Base-by-base conservation (phyloP, 257 asterid genomes). In the Capsicum chinense region DNA sequence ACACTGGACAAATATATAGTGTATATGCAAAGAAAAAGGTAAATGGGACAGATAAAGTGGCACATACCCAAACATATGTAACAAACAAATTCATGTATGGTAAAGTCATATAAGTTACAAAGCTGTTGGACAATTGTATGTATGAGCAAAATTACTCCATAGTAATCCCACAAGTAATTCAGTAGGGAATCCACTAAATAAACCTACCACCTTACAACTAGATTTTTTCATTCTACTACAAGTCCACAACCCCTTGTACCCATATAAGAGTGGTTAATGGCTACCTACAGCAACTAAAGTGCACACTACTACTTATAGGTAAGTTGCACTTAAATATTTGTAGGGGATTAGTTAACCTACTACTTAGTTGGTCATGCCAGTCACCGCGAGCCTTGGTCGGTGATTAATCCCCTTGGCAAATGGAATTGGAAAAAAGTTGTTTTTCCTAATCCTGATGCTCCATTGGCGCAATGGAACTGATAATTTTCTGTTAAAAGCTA, bases 71-170 rank as follows among this genome's bases (percentile, higher is more conserved):
- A 26, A 26, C 33, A 26, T 26, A 26, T 26, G 33, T 26, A 26
- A 26, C 33, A 26, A 26, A 26, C 33, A 26, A 26, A 26, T 26
- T 26, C 33, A 26, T 26, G 33, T 26, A 26, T 26, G 33, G 33
- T 74, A 12, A 69, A 71, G 39, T 78, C 44, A 3, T 54, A 78
- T 8, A 78, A 54, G 64, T 78, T 54, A 56, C 82, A 78, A 78
- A 35, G 14, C 64, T 9, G 64, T 78, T 78, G 10, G 26, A 26
- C 14, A 6, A 74, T 74, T 26, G 9, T 33, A 54, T 58, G 2
- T 54, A 52, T 12, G 44, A 78, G 50, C 64, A 54, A 54, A 33
- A 54, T 33, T 54, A 54, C 5, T 48, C 50, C 15, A 14, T 21
- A 26, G 15, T 26, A 48, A 78, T 78, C 81, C 47, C 47, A 42